A percentile compares a stretch with the other conserved stretches of the same genome.
phyloP scores from a whole-genome alignment of 306 rosid species.

The Corylus avellana region DNA sequence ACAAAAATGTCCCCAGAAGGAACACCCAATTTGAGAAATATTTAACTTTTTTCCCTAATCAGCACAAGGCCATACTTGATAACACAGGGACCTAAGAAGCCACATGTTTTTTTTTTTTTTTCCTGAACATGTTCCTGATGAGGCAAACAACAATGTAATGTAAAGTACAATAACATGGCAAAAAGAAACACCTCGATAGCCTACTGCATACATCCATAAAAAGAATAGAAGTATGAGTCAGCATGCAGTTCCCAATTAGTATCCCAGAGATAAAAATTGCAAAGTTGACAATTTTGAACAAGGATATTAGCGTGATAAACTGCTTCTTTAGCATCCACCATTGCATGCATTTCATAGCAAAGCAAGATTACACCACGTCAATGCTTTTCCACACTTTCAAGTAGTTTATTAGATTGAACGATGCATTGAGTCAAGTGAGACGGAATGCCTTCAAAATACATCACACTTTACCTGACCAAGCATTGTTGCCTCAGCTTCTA shows the following conservation, averaged over 20 bases:
- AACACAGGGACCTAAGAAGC: background rate
- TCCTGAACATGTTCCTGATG: background rate
- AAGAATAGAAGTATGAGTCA: background rate
- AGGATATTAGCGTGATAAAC: background rate
- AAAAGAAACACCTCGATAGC: background rate
- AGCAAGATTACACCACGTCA: background rate
- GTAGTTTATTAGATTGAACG: background rate
- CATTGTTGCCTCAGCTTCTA: conserved; percentile 17
- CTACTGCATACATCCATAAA: background rate
- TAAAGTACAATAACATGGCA: background rate
- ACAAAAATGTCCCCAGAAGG: background rate
- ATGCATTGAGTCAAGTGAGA: background rate
- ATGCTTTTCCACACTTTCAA: background rate
- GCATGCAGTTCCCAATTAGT: background rate
- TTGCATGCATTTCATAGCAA: background rate
- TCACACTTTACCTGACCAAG: conserved; percentile 6
- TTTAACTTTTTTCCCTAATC: too few relatives aligned
- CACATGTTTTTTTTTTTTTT: background rate
- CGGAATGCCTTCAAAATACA: background rate
- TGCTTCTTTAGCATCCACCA: background rate
- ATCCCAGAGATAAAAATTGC: too few relatives aligned
- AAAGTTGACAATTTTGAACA: background rate
- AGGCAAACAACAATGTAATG: background rate
- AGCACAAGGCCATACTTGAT: too few relatives aligned
- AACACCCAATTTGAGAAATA: background rate